Conservation (phyloP, 164 flowering plant species). For the Vitis rupestris region DNA sequence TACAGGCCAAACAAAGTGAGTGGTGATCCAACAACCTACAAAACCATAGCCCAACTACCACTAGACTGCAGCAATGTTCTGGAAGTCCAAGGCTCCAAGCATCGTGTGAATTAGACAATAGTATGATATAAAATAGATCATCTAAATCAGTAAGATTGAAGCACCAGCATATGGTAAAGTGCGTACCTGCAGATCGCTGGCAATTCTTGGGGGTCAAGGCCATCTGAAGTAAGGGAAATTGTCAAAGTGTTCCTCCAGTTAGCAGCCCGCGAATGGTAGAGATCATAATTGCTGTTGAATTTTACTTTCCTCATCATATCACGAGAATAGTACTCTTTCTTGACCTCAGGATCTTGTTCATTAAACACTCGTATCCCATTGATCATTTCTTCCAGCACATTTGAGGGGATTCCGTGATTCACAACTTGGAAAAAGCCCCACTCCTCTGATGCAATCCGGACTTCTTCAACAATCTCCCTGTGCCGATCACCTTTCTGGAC, state of each 20-base stretch:
- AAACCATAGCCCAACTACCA: too few relatives aligned
- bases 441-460: conserved; percentile 9
- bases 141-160: too few relatives aligned
- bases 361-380: conserved; percentile 9
- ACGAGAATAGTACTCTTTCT: conserved; percentile 10
- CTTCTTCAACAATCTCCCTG: conserved; percentile 5
- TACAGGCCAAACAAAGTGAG: too few relatives aligned
- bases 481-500: background rate
- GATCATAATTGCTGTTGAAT: conserved; percentile 14
- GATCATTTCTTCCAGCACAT: conserved; percentile 11
- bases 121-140: too few relatives aligned
- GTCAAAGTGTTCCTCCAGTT: conserved; percentile 16
- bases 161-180: too few relatives aligned
- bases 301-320: background rate
- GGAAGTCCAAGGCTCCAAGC: too few relatives aligned
- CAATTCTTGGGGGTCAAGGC: conserved; percentile 8
- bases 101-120: too few relatives aligned
- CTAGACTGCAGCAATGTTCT: too few relatives aligned
- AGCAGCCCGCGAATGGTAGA: conserved; percentile 6
- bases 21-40: too few relatives aligned
- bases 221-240: conserved; percentile 2
- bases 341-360: conserved; percentile 11
- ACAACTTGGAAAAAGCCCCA: conserved; percentile 20
- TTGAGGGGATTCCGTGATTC: conserved; percentile 7
- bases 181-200: conserved; percentile 8